Evolutionary conservation across 805 yeast species (phyloP).

Genomic region (Candida takata): DNA sequence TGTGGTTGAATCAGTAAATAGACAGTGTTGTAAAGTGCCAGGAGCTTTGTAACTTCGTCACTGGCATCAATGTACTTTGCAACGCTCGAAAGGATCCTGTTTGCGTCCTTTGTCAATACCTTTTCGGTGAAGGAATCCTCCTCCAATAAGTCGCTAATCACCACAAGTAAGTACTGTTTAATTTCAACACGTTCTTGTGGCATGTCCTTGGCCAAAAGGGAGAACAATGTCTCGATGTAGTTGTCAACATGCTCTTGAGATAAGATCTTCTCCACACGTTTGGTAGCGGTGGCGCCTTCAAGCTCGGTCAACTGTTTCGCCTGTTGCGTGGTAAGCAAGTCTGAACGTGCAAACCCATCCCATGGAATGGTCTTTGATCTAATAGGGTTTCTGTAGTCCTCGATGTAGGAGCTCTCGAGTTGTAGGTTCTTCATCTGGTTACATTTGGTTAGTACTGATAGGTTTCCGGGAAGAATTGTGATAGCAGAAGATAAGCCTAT

Average conservation of each 20-base stretch:
- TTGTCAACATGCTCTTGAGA: constrained; percentile 33
- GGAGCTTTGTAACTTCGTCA: constrained; percentile 51
- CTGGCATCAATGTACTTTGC: constrained; percentile 42
- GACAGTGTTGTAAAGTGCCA: constrained; percentile 48
- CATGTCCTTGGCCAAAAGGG: constrained; percentile 43
- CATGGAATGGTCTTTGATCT: constrained; percentile 82
- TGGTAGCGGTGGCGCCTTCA: constrained; percentile 28
- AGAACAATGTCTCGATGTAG: constrained; percentile 49
- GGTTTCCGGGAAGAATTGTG: too few species aligned
- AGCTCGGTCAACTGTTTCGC: constrained; percentile 37
- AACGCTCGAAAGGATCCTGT: constrained; percentile 33
- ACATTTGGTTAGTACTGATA: constrained; percentile 1
- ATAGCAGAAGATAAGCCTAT: too few species aligned
- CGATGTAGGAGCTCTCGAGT: constrained; percentile 60
- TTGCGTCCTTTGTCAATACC: constrained; percentile 23
- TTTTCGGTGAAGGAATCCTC: constrained; percentile 33
- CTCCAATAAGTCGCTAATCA: constrained; percentile 47
- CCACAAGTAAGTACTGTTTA: constrained; percentile 54
- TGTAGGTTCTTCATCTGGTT: constrained; percentile 24
- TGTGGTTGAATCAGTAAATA: constrained; percentile 34
- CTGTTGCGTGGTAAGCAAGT: constrained; percentile 57
- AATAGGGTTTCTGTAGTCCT: constrained; percentile 58
- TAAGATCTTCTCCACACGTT: constrained; percentile 34
- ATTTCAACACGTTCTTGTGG: constrained; percentile 52
- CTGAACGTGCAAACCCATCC: constrained; percentile 82